Percentiles rank a stretch among this genome's conserved stretches.
phyloP scores from a whole-genome alignment of 2,329 filamentous ascomycete genomes.

The Xylariales sp. region DNA sequence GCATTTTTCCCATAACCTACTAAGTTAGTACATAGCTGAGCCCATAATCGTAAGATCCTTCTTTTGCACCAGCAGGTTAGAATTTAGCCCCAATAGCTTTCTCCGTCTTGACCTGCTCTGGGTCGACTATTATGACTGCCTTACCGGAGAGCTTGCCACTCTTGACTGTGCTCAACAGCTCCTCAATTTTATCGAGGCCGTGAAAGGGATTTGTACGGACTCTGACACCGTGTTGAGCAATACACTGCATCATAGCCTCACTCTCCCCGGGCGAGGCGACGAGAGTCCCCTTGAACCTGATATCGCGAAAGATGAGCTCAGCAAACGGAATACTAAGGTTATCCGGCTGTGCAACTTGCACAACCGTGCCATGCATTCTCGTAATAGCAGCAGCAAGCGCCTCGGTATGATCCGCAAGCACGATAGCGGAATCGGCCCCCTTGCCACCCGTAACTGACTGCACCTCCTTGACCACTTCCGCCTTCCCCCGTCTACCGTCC shows the following conservation, averaged over 20 bases:
- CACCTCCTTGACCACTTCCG: constrained; percentile 60
- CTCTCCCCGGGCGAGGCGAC: constrained; percentile 58
- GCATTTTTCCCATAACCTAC: neutral
- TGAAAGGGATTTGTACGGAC: constrained; percentile 64
- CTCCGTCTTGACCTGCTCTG: constrained; percentile 51
- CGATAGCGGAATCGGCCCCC: constrained; percentile 65
- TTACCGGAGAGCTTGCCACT: constrained; percentile 67
- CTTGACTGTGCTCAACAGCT: constrained; percentile 62
- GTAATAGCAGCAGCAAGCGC: constrained; percentile 65
- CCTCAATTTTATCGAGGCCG: constrained; percentile 62
- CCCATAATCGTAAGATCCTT: constrained; percentile 5
- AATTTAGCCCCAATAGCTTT: constrained; percentile 38
- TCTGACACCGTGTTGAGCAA: constrained; percentile 59
- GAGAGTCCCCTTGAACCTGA: constrained; percentile 50
- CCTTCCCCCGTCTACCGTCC: constrained; percentile 62
- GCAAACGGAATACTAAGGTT: constrained; percentile 70
- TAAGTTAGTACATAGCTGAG: too few relatives aligned
- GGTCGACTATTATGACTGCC: constrained; percentile 63
- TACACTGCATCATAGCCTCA: constrained; percentile 59
- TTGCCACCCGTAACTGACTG: constrained; percentile 59
- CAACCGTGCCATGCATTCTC: constrained; percentile 67
- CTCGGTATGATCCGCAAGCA: constrained; percentile 61
- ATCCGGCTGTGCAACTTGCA: constrained; percentile 71
- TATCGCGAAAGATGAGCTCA: constrained; percentile 54
- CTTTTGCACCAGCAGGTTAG: neutral